Evolutionary conservation across 2,329 filamentous ascomycete species (phyloP).

Genomic region (Colletotrichum nymphaeae): DNA sequence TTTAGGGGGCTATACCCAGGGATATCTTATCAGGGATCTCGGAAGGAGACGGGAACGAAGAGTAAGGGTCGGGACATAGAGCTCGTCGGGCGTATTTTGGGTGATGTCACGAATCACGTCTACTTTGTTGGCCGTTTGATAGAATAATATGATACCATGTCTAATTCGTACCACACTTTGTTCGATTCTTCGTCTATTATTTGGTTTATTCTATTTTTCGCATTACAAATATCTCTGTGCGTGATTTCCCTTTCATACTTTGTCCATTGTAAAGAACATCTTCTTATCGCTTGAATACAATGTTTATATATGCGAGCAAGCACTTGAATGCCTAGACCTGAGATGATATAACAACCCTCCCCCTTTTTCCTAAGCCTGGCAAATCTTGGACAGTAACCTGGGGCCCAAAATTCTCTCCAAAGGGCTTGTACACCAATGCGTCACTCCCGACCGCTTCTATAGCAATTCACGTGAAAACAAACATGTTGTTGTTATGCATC

Average conservation of each 20-base stretch:
- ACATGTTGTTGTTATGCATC: not conserved
- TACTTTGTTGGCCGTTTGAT: not conserved
- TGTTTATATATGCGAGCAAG: not conserved
- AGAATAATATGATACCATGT: not conserved
- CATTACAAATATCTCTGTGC: too few species aligned
- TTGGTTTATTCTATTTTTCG: too few species aligned
- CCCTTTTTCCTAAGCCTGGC: not conserved
- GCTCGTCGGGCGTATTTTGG: not conserved
- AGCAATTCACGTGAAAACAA: not conserved
- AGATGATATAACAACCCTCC: not conserved
- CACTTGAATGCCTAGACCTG: not conserved
- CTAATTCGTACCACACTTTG: accelerated
- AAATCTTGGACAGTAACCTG: not conserved
- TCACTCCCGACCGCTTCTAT: not conserved
- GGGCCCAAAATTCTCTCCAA: not conserved
- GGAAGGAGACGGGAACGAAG: not conserved
- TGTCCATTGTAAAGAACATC: too few species aligned
- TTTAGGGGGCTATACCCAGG: not conserved
- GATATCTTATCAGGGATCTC: not conserved
- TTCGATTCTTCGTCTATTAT: not conserved
- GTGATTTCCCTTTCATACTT: too few species aligned
- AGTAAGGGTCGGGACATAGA: not conserved
- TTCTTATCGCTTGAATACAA: too few species aligned
- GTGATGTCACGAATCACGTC: not conserved
- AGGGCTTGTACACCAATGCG: not conserved